Evolutionary conservation across 306 rosid species (phyloP).

Genomic region (Rosa lucieae): DNA sequence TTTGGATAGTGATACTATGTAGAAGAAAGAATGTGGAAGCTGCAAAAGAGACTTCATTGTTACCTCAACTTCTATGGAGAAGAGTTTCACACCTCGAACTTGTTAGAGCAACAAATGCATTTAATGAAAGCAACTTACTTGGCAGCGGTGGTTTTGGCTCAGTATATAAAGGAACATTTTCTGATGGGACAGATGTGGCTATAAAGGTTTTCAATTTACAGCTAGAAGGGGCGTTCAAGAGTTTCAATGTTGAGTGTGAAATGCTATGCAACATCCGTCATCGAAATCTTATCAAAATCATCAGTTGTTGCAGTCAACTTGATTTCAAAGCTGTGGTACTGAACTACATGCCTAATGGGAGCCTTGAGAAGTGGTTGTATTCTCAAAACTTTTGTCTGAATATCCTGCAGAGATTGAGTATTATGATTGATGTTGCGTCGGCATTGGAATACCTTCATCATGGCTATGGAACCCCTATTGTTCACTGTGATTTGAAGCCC

Average conservation of each 20-base stretch:
- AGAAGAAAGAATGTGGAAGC: not conserved
- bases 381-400: not conserved
- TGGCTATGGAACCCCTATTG: slow-evolving; percentile 24
- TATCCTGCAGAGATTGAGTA: slow-evolving; percentile 16
- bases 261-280: slow-evolving; percentile 13
- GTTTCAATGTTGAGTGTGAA: slow-evolving; percentile 14
- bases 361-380: slow-evolving; percentile 25
- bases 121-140: slow-evolving; percentile 6
- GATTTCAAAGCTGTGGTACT: slow-evolving; percentile 29
- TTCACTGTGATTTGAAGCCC: slow-evolving; percentile 51
- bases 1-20: not conserved
- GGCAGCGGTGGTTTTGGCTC: slow-evolving; percentile 19
- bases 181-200: slow-evolving; percentile 17
- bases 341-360: slow-evolving; percentile 27
- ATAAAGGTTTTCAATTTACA: slow-evolving; percentile 29
- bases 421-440: slow-evolving; percentile 27
- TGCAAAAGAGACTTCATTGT: not conserved
- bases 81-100: slow-evolving; percentile 31
- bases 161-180: slow-evolving; percentile 13
- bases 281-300: slow-evolving; percentile 27
- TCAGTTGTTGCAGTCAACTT: slow-evolving; percentile 5
- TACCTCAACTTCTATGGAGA: slow-evolving; percentile 5
- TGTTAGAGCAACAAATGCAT: slow-evolving; percentile 20
- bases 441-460: slow-evolving; percentile 47
- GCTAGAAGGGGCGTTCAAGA: slow-evolving; percentile 5